Percentiles rank a stretch among this genome's conserved stretches.
These are phyloP conservation scores for Psilocybe tampanensis DNA, from an alignment of 768 basidiomycete species.

Conservation along the genomic window DNA sequence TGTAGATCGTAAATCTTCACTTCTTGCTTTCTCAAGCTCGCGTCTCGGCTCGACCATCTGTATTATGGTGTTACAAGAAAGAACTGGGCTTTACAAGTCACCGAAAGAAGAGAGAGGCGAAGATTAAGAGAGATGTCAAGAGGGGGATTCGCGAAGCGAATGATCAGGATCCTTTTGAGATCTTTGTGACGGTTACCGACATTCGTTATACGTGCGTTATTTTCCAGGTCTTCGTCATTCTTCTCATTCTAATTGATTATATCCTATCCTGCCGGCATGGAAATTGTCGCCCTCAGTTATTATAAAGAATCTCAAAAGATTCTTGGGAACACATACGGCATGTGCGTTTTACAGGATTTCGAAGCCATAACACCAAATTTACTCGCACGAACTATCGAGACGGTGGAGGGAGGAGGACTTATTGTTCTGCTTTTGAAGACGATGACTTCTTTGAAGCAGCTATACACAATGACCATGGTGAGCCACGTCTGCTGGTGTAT, in stretches of 20 bases:
- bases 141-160: constrained; percentile 92
- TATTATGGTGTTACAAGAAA: constrained; percentile 99
- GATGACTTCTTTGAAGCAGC: constrained; percentile 89
- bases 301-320: constrained; percentile 98
- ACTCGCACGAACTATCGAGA: constrained; percentile 95
- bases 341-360: constrained; percentile 96
- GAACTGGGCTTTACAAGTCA: constrained; percentile 97
- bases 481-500: constrained; percentile 9
- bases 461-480: constrained; percentile 90
- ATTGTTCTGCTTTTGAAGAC: constrained; percentile 91
- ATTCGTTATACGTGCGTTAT: constrained; percentile 89
- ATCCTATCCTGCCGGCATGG: not conserved
- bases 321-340: constrained; percentile 96
- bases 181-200: constrained; percentile 98
- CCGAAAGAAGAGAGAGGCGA: constrained; percentile 95
- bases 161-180: constrained; percentile 97
- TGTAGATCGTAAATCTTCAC: constrained; percentile 90
- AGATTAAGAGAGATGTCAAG: constrained; percentile 96
- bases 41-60: constrained; percentile 86
- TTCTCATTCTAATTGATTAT: not conserved
- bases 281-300: constrained; percentile 56
- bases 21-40: constrained; percentile 91
- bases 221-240: constrained; percentile 29
- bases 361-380: constrained; percentile 98
- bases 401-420: constrained; percentile 93